phyloP scores from a whole-genome alignment of 768 basidiomycete genomes.

The Steccherinum ochraceum region DNA sequence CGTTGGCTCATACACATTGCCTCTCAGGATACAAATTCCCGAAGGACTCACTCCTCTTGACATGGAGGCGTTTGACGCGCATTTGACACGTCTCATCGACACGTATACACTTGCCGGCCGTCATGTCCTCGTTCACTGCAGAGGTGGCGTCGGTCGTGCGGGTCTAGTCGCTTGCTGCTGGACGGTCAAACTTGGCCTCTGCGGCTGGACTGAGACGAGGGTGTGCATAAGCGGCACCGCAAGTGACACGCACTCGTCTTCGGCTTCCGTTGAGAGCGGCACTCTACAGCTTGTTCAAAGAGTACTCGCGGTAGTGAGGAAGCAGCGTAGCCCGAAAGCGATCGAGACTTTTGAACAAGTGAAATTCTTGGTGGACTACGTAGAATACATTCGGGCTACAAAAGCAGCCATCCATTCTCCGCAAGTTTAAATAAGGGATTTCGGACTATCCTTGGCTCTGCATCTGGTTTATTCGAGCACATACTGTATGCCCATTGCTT shows the following conservation, averaged over 20 bases:
- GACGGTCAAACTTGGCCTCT: slow-evolving; percentile 90
- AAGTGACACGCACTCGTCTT: not conserved
- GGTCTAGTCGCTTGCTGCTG: slow-evolving; percentile 90
- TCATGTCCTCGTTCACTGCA: slow-evolving; percentile 80
- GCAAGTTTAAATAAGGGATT: too few species aligned
- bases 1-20: not conserved
- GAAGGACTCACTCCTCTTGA: slow-evolving; percentile 80
- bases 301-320: slow-evolving; percentile 66
- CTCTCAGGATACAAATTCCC: slow-evolving; percentile 72
- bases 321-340: slow-evolving; percentile 79
- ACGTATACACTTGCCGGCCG: slow-evolving; percentile 68
- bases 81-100: slow-evolving; percentile 59
- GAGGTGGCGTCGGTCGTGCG: slow-evolving; percentile 91
- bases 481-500: too few species aligned
- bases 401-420: too few species aligned
- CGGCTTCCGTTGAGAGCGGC: slow-evolving; percentile 28
- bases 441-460: too few species aligned
- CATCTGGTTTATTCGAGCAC: too few species aligned
- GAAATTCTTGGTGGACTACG: slow-evolving; percentile 70
- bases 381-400: slow-evolving; percentile 44
- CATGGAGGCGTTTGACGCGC: slow-evolving; percentile 52
- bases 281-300: slow-evolving; percentile 66
- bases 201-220: slow-evolving; percentile 48
- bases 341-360: slow-evolving; percentile 96
- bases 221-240: not conserved